Evolutionary conservation across 164 flowering plant species (phyloP).

Genomic region (Chloranthus sessilifolius): DNA sequence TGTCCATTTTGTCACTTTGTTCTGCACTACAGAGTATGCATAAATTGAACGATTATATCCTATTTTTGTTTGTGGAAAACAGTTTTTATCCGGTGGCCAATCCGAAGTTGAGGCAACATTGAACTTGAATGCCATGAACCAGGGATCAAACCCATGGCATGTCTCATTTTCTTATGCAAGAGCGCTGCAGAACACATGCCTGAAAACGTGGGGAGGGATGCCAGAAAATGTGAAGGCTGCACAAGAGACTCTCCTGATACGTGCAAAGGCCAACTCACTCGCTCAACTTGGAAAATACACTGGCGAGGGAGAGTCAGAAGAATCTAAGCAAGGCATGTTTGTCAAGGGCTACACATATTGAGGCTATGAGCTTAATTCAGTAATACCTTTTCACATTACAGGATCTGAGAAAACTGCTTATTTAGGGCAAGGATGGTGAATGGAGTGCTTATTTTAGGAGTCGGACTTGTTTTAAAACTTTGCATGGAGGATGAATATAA

Average conservation of each 20-base stretch:
- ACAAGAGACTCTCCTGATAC: conserved; percentile 11
- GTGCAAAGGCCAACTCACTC: conserved; percentile 17
- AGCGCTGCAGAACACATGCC: conserved; percentile 16
- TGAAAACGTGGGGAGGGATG: conserved; percentile 18
- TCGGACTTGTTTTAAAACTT: not conserved
- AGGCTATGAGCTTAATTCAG: not conserved
- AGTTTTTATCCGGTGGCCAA: conserved; percentile 22
- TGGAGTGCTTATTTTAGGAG: not conserved
- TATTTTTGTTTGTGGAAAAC: not conserved
- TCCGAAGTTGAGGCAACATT: conserved; percentile 19
- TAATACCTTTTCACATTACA: too few species aligned
- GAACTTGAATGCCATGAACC: conserved; percentile 22
- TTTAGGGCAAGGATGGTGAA: not conserved
- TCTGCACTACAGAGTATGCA: too few species aligned
- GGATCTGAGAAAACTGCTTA: not conserved
- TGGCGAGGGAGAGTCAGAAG: conserved; percentile 51
- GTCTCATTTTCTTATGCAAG: conserved; percentile 21
- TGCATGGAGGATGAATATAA: too few species aligned
- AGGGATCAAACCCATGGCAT: conserved; percentile 18
- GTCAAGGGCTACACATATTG: conserved; percentile 47
- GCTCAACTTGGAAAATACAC: conserved; percentile 58
- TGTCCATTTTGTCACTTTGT: too few species aligned
- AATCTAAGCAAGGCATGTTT: conserved; percentile 52
- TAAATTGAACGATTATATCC: too few species aligned
- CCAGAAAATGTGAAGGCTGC: conserved; percentile 18